These are phyloP conservation scores for Nicotiana otophora DNA, from an alignment of 257 asterid genomes.

Conservation along the genomic window DNA sequence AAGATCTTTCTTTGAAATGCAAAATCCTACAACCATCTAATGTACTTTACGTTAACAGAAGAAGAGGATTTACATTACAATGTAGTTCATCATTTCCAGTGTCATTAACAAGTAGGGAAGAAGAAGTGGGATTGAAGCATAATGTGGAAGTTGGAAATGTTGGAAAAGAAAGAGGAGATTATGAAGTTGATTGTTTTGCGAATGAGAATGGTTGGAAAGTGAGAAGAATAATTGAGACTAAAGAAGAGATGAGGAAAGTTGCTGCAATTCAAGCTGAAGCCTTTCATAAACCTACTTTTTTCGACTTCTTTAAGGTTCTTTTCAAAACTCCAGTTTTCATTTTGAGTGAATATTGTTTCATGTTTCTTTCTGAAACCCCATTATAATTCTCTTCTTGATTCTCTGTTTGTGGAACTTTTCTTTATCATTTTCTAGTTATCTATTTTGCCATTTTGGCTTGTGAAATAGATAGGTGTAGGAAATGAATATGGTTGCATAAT, in stretches of 20 bases:
- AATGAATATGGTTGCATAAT: no score
- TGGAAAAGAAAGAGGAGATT: slow-evolving; percentile 7
- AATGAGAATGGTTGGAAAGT: slow-evolving; percentile 58
- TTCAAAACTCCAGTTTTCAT: no score
- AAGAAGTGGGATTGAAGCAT: not conserved
- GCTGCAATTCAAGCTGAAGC: slow-evolving; percentile 88
- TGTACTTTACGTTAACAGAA: not conserved
- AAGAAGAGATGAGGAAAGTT: slow-evolving; percentile 61
- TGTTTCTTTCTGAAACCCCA: no score
- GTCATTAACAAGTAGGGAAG: not conserved
- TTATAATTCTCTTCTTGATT: not conserved
- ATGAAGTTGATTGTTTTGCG: slow-evolving; percentile 25
- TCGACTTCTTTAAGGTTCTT: slow-evolving; percentile 66
- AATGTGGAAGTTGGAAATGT: not conserved
- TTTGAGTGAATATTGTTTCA: no score
- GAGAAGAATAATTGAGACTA: slow-evolving; percentile 57
- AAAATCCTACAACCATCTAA: not conserved
- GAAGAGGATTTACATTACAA: not conserved
- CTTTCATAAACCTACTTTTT: slow-evolving; percentile 68
- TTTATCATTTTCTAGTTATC: no score
- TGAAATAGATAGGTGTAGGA: no score
- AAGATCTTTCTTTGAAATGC: slow-evolving; percentile 24
- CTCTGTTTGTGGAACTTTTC: no score
- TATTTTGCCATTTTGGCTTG: no score
- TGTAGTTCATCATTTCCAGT: not conserved